These are phyloP conservation scores for Claviceps maximensis DNA, from an alignment of 2,329 filamentous ascomycete genomes.

Conservation along the genomic window DNA sequence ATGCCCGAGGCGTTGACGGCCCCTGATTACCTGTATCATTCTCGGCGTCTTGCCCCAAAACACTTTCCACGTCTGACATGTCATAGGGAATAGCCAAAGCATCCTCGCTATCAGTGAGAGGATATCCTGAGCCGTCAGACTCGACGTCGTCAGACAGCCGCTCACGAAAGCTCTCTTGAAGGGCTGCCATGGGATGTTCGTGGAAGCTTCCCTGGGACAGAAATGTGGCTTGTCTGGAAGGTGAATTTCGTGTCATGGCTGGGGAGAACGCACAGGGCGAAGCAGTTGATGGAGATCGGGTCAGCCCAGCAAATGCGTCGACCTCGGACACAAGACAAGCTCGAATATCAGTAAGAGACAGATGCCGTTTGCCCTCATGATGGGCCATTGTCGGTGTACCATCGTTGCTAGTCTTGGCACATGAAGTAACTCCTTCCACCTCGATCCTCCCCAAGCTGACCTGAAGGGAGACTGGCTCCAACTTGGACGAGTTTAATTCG, in stretches of 20 bases:
- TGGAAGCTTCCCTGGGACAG: conserved; percentile 17
- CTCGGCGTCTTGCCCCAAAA: conserved; percentile 22
- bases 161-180: conserved; percentile 14
- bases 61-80: conserved; percentile 16
- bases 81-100: conserved; percentile 45
- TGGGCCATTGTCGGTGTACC: conserved; percentile 24
- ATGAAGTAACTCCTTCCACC: conserved; percentile 50
- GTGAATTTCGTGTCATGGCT: conserved; percentile 25
- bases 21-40: conserved; percentile 23
- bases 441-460: conserved; percentile 51
- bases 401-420: conserved; percentile 12
- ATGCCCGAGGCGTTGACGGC: conserved; percentile 41
- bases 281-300: conserved; percentile 40
- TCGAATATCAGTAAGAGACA: conserved; percentile 49
- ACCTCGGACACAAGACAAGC: conserved; percentile 56
- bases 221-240: conserved; percentile 19
- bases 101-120: conserved; percentile 38
- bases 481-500: conserved; percentile 30
- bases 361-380: conserved; percentile 52
- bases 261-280: conserved; percentile 39
- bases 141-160: conserved; percentile 12
- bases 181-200: conserved; percentile 13
- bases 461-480: conserved; percentile 49
- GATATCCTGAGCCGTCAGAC: conserved; percentile 12
- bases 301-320: conserved; percentile 48